A percentile compares a stretch with the other conserved stretches of the same genome.
These are phyloP conservation scores for Mentha longifolia DNA, from an alignment of 257 asterid genomes.

Conservation along the genomic window DNA sequence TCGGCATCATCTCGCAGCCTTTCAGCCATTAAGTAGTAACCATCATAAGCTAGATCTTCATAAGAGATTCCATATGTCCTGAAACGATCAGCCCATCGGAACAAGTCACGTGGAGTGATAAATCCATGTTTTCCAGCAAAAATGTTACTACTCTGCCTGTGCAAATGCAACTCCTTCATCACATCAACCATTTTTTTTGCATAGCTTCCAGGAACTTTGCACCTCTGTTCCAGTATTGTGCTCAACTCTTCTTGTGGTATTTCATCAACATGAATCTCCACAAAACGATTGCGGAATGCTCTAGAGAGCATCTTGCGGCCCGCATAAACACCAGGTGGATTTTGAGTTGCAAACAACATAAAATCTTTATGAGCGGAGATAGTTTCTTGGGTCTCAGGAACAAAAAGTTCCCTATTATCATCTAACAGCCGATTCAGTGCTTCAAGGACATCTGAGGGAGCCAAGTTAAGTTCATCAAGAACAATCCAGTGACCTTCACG, in stretches of 20 bases:
- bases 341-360: slow-evolving; percentile 98
- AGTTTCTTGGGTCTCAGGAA: slow-evolving; percentile 84
- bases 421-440: slow-evolving; percentile 91
- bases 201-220: slow-evolving; percentile 66
- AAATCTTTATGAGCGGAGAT: slow-evolving; percentile 82
- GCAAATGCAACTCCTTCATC: slow-evolving; percentile 92
- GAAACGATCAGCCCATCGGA: slow-evolving; percentile 93
- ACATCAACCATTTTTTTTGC: slow-evolving; percentile 83
- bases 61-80: slow-evolving; percentile 54
- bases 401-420: slow-evolving; percentile 93
- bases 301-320: slow-evolving; percentile 96
- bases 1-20: slow-evolving; percentile 84
- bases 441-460: slow-evolving; percentile 98
- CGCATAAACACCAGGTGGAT: slow-evolving; percentile 90
- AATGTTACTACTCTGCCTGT: slow-evolving; percentile 82
- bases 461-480: slow-evolving; percentile 95
- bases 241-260: slow-evolving; percentile 88
- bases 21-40: slow-evolving; percentile 90
- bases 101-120: slow-evolving; percentile 96
- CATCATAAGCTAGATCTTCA: slow-evolving; percentile 86
- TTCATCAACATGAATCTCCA: slow-evolving; percentile 98
- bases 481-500: slow-evolving; percentile 95
- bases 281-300: slow-evolving; percentile 98
- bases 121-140: slow-evolving; percentile 99
- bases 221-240: slow-evolving; percentile 71